Conservation (phyloP, 2,329 filamentous ascomycete genomes). For the Xylariaceae sp. region DNA sequence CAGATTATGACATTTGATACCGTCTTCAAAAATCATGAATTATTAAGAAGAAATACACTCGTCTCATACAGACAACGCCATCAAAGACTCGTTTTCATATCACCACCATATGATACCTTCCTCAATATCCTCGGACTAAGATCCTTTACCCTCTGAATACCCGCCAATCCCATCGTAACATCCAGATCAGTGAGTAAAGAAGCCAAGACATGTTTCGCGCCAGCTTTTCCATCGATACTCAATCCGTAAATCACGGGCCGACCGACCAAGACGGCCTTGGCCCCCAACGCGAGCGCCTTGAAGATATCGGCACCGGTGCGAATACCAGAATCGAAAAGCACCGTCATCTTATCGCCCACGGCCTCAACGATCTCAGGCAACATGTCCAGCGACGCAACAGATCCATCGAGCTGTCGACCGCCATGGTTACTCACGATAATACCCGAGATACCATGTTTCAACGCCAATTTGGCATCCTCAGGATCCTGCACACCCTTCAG, state of each 20-base stretch:
- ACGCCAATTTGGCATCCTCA: conserved; percentile 26
- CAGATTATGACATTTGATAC: background rate
- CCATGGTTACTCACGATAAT: conserved; percentile 56
- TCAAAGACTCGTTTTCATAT: conserved; percentile 32
- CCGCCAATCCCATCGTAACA: conserved; percentile 28
- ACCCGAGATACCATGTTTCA: conserved; percentile 23
- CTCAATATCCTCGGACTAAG: conserved; percentile 34
- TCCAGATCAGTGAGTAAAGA: conserved; percentile 28
- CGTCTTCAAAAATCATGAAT: background rate
- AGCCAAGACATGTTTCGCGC: conserved; percentile 26
- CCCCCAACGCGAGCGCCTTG: conserved; percentile 49
- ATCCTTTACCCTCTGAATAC: conserved; percentile 35
- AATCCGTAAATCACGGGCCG: conserved; percentile 50
- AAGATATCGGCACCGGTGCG: conserved; percentile 56
- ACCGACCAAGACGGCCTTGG: conserved; percentile 54
- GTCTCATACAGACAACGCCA: background rate
- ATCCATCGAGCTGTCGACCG: conserved; percentile 52
- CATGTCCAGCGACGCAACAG: conserved; percentile 49
- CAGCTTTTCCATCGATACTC: conserved; percentile 27
- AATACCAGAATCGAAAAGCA: conserved; percentile 58
- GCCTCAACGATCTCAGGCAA: conserved; percentile 57
- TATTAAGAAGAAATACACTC: background rate
- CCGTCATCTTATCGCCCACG: conserved; percentile 52
- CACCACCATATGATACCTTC: conserved; percentile 32
- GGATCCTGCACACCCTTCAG: conserved; percentile 34